A percentile compares a stretch with the other conserved stretches of the same genome.
Evolutionary conservation across 2,329 filamentous ascomycete genomes (phyloP).

Genomic region (Madurella mycetomatis): DNA sequence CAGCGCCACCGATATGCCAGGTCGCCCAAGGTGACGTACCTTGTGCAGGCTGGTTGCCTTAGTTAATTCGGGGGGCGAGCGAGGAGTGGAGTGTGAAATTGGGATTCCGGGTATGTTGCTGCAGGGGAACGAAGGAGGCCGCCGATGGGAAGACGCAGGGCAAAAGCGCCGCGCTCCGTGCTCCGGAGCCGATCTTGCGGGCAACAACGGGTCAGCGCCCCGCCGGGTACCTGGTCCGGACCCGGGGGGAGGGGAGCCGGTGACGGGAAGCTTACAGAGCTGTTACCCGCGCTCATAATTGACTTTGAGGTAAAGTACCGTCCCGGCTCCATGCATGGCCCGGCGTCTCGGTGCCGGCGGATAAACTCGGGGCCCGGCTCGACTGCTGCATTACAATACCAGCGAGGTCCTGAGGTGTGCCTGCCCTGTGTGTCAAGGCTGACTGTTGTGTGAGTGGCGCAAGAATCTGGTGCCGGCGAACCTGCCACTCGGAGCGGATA

Average conservation of each 20-base stretch:
- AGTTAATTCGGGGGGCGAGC: not conserved
- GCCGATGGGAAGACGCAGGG: not conserved
- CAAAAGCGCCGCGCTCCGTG: not conserved
- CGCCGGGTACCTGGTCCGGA: constrained; percentile 7
- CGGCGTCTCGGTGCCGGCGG: too few species aligned
- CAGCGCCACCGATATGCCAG: not conserved
- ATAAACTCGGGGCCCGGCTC: too few species aligned
- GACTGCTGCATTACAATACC: too few species aligned
- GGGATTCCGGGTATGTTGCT: too few species aligned
- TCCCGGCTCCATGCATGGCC: too few species aligned
- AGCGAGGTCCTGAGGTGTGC: too few species aligned
- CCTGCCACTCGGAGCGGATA: not conserved
- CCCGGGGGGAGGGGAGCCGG: not conserved
- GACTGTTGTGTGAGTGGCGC: too few species aligned
- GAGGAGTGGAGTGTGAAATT: too few species aligned
- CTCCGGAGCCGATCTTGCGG: not conserved
- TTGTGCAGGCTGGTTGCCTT: too few species aligned
- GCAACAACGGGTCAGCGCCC: not conserved
- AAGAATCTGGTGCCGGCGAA: not conserved
- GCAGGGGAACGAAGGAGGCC: not conserved
- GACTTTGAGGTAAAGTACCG: too few species aligned
- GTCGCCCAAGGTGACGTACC: not conserved
- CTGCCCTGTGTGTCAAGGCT: too few species aligned
- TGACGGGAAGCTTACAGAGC: not conserved
- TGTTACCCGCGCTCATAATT: too few species aligned